Evolutionary conservation across 306 rosid genomes (phyloP).

Genomic region (Carpinus fangiana): DNA sequence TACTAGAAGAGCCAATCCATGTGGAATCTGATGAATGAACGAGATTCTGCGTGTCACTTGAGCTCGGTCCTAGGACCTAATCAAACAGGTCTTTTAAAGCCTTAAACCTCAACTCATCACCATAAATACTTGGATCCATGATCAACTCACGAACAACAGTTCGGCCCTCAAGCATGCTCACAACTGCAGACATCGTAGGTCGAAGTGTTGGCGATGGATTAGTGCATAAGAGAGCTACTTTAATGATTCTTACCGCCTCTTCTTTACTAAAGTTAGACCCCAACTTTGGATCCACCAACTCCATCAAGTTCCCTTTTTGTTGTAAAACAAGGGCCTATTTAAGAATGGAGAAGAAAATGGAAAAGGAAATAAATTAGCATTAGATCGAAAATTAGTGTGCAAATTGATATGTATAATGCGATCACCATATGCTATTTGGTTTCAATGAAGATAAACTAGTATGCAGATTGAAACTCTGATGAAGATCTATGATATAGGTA

Average conservation of each 20-base stretch:
- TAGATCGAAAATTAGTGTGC: background rate
- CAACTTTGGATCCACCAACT: conserved; percentile 57
- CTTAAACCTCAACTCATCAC: conserved; percentile 43
- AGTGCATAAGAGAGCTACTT: conserved; percentile 61
- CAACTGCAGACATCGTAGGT: conserved; percentile 66
- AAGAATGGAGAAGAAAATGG: background rate
- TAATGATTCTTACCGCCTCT: conserved; percentile 44
- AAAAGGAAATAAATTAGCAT: background rate
- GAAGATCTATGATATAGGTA: background rate
- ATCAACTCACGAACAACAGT: conserved; percentile 38
- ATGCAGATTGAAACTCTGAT: background rate
- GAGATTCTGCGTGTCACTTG: background rate
- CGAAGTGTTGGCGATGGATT: conserved; percentile 48
- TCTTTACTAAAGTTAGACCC: conserved; percentile 40
- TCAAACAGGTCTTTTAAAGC: conserved; percentile 34
- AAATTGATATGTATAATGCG: background rate
- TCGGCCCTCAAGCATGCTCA: conserved; percentile 65
- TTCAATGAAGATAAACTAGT: background rate
- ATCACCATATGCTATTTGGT: background rate
- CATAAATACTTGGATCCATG: conserved; percentile 26
- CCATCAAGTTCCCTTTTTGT: conserved; percentile 37
- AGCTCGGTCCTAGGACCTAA: background rate
- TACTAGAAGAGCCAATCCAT: conserved; percentile 18
- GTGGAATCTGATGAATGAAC: background rate
- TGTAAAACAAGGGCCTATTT: conserved; percentile 36